Conservation (phyloP, 2,329 filamentous ascomycete genomes). For the Aspergillus neoniger region DNA sequence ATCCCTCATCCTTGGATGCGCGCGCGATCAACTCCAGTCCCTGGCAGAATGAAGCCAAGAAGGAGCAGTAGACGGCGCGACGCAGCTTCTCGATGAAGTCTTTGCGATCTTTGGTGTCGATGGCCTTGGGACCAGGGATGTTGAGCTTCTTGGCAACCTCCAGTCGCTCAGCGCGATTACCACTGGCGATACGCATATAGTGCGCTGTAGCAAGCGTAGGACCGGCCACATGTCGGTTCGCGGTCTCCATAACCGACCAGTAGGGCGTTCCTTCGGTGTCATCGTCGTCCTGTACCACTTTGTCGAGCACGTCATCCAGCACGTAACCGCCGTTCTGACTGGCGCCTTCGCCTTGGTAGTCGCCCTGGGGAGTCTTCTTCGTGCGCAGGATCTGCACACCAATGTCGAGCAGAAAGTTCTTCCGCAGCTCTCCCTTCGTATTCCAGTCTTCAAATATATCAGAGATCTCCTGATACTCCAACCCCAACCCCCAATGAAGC, state of each 20-base stretch:
- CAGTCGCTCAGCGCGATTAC: constrained; percentile 59
- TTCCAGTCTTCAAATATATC: constrained; percentile 64
- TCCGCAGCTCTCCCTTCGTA: constrained; percentile 56
- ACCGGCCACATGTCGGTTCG: constrained; percentile 62
- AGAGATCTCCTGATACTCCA: constrained; percentile 63
- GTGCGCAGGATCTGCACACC: constrained; percentile 62
- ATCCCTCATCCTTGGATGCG: constrained; percentile 60
- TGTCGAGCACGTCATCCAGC: constrained; percentile 65
- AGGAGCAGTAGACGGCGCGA: constrained; percentile 63
- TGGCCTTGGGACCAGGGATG: constrained; percentile 42
- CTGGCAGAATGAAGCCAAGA: constrained; percentile 65
- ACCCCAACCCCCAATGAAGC: constrained; percentile 59
- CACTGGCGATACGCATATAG: constrained; percentile 64
- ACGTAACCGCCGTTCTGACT: constrained; percentile 50
- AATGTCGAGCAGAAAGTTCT: constrained; percentile 66
- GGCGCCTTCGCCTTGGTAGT: constrained; percentile 35
- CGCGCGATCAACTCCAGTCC: constrained; percentile 65
- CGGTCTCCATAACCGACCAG: constrained; percentile 66
- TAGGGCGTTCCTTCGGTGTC: constrained; percentile 67
- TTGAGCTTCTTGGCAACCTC: constrained; percentile 53
- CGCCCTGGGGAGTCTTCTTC: constrained; percentile 46
- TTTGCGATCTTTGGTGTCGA: constrained; percentile 39
- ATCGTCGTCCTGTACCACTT: constrained; percentile 70
- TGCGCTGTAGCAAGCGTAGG: constrained; percentile 66
- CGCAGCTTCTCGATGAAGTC: constrained; percentile 60